Conservation (phyloP, 306 rosid genomes). For the Casuarina glauca region DNA sequence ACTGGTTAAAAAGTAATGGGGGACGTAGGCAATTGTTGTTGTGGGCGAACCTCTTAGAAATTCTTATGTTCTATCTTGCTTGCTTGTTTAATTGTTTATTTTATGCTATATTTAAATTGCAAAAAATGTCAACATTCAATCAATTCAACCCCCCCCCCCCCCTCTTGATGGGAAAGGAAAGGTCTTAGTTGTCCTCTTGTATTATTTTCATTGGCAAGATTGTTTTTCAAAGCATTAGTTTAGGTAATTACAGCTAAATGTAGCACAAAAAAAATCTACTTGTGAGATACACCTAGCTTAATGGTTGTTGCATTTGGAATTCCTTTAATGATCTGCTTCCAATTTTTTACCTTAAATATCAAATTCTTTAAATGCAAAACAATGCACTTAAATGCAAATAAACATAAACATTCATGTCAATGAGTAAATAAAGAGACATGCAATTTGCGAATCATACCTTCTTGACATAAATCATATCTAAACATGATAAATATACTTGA, state of each 20-base stretch:
- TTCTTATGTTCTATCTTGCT: too few relatives aligned
- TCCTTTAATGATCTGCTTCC: constrained; percentile 68
- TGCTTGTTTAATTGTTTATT: too few relatives aligned
- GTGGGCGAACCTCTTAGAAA: too few relatives aligned
- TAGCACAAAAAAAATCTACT: constrained; percentile 46
- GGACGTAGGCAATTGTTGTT: too few relatives aligned
- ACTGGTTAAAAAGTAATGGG: too few relatives aligned
- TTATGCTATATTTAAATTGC: too few relatives aligned
- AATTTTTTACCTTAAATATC: constrained; percentile 34
- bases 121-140: too few relatives aligned
- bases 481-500: background rate
- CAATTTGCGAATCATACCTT: constrained; percentile 6
- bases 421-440: constrained; percentile 5
- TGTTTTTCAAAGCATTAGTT: constrained; percentile 13
- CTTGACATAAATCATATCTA: constrained; percentile 4
- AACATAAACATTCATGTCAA: background rate
- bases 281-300: constrained; percentile 70
- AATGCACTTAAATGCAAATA: background rate
- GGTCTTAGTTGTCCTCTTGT: too few relatives aligned
- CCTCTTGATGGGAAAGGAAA: too few relatives aligned
- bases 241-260: constrained; percentile 9
- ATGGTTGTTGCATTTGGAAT: constrained; percentile 73
- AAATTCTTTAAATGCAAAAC: constrained; percentile 13
- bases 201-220: background rate
- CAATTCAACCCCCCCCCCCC: too few relatives aligned